Evolutionary conservation across 805 yeast species (phyloP).

Genomic region (Spathaspora sp.): DNA sequence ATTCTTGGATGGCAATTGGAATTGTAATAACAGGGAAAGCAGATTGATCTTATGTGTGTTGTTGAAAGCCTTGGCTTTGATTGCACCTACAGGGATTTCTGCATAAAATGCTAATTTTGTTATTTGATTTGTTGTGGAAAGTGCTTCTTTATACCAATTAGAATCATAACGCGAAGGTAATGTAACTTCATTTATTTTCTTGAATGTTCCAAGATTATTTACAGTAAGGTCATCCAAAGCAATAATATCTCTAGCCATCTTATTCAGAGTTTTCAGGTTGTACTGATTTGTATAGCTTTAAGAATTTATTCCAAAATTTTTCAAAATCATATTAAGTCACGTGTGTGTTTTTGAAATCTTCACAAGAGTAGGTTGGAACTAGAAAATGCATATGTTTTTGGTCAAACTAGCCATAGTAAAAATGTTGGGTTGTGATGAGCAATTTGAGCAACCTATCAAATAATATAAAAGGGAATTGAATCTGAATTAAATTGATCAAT

Average conservation of each 20-base stretch:
- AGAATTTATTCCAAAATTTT: no score
- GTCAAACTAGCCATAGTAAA: no score
- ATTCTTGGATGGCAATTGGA: slow-evolving; percentile 21
- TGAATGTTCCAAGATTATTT: slow-evolving; percentile 58
- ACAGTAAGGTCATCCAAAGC: slow-evolving; percentile 56
- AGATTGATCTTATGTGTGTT: slow-evolving; percentile 22
- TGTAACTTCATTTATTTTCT: slow-evolving; percentile 49
- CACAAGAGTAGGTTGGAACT: no score
- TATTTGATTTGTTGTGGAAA: slow-evolving; percentile 40
- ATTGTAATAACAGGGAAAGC: background rate
- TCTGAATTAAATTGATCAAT: no score
- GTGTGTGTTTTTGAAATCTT: no score
- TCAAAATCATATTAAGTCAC: no score
- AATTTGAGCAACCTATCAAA: no score
- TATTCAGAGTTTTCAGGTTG: no score
- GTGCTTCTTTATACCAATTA: slow-evolving; percentile 48
- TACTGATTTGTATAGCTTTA: no score
- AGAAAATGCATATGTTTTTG: no score
- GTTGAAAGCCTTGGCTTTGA: slow-evolving; percentile 53
- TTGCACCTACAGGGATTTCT: slow-evolving; percentile 78
- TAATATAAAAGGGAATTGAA: no score
- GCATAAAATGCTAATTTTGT: slow-evolving; percentile 61
- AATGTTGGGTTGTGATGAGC: no score
- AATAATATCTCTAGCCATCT: slow-evolving; percentile 37
- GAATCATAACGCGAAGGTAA: slow-evolving; percentile 53